These are phyloP conservation scores for Melastoma candidum DNA, from an alignment of 441 rosid genomes.

Conservation along the genomic window DNA sequence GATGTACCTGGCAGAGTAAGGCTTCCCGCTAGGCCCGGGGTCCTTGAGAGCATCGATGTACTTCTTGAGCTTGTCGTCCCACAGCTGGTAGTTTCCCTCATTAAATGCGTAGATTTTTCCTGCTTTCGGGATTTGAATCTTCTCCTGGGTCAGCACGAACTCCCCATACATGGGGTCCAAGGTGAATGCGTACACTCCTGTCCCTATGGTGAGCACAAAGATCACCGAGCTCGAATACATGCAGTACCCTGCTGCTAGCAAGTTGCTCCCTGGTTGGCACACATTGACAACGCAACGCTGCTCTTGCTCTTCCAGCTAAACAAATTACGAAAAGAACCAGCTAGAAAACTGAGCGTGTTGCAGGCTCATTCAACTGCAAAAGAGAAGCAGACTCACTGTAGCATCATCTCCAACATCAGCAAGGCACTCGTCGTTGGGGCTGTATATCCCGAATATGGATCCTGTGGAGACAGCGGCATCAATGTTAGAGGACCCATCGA, in stretches of 20 bases:
- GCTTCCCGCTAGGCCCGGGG: conserved; percentile 80
- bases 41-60: conserved; percentile 83
- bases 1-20: conserved; percentile 85
- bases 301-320: conserved; percentile 47
- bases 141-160: conserved; percentile 76
- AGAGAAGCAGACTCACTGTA: conserved; percentile 29
- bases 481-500: conserved; percentile 92
- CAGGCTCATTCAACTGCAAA: background rate
- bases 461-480: conserved; percentile 96
- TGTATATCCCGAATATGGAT: conserved; percentile 86
- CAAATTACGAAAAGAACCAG: no score
- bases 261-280: conserved; percentile 91
- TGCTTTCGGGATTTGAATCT: conserved; percentile 66
- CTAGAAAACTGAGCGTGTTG: background rate
- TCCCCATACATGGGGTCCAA: conserved; percentile 95
- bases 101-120: conserved; percentile 85
- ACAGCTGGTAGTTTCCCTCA: conserved; percentile 86
- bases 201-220: conserved; percentile 69
- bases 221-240: conserved; percentile 93
- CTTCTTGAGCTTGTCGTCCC: conserved; percentile 86
- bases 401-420: conserved; percentile 52
- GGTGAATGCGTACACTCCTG: conserved; percentile 72
- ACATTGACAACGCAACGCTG: conserved; percentile 76
- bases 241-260: conserved; percentile 90
- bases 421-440: conserved; percentile 82